Conservation (phyloP, 139 green algal genomes). For the Chlamydomonas applanata region DNA sequence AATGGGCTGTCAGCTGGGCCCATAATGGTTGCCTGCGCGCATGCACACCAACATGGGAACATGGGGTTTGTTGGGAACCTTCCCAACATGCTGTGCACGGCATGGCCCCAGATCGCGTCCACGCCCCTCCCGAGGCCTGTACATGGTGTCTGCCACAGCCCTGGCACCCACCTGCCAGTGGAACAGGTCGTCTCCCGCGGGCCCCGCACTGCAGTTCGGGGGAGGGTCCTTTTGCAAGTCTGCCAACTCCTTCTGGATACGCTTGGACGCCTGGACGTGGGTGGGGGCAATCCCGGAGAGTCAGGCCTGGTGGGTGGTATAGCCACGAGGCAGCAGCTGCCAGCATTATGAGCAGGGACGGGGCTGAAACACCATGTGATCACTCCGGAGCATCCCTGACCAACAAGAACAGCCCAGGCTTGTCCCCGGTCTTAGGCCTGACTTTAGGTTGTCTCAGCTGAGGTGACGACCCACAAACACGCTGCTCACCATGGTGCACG, state of each 20-base stretch:
- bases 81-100: background rate
- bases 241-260: conserved; percentile 12
- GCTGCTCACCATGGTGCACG: too few species aligned
- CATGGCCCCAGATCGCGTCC: background rate
- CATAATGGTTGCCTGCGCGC: conserved; percentile 77
- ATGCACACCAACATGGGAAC: background rate
- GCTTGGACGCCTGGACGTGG: too few species aligned
- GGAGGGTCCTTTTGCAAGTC: conserved; percentile 92
- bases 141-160: conserved; percentile 7
- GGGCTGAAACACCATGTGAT: too few species aligned
- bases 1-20: conserved; percentile 88
- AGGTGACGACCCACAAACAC: too few species aligned
- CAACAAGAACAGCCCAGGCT: too few species aligned
- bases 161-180: conserved; percentile 79
- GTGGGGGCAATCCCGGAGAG: too few species aligned
- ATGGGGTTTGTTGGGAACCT: background rate
- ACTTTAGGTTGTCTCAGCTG: too few species aligned
- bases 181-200: conserved; percentile 86
- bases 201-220: conserved; percentile 85
- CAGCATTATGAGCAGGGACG: too few species aligned
- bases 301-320: too few species aligned
- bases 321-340: too few species aligned
- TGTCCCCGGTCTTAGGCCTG: too few species aligned
- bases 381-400: too few species aligned
- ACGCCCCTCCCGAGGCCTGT: background rate